Conservation (phyloP, 2,329 filamentous ascomycete genomes). For the Pestalotiopsis sp. region DNA sequence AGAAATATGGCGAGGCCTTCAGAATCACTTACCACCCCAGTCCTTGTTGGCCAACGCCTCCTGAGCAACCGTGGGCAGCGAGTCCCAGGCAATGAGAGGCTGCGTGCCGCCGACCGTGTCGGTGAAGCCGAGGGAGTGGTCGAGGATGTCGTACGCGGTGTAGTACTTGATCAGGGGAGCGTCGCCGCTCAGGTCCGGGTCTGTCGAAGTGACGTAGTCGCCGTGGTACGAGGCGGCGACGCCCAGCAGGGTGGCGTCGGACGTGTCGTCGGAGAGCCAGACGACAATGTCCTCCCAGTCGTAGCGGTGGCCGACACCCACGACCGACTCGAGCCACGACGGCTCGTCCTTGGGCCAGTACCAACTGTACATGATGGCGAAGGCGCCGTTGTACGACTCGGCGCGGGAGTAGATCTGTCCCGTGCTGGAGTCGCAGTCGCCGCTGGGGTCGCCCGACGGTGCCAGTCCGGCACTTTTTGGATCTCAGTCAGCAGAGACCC, state of each 20-base stretch:
- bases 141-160: constrained; percentile 5
- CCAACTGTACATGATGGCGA: constrained; percentile 37
- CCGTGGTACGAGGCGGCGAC: constrained; percentile 37
- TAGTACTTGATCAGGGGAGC: constrained; percentile 11
- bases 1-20: neutral
- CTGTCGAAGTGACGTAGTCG: constrained; percentile 9
- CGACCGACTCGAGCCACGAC: constrained; percentile 17
- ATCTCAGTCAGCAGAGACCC: neutral
- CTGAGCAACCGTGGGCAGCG: constrained; percentile 6
- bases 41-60: constrained; percentile 11
- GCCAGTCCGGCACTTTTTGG: constrained; percentile 30
- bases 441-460: constrained; percentile 26
- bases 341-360: constrained; percentile 44
- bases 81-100: constrained; percentile 12
- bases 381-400: constrained; percentile 27
- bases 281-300: constrained; percentile 39
- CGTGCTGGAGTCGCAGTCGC: constrained; percentile 29
- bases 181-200: constrained; percentile 9
- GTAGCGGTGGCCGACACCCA: constrained; percentile 37
- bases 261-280: constrained; percentile 27
- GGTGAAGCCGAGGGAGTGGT: constrained; percentile 11
- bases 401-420: constrained; percentile 39
- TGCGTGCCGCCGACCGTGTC: constrained; percentile 9
- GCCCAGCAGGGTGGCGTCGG: constrained; percentile 29
- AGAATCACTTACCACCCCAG: constrained; percentile 6